These are phyloP conservation scores for Candida stauntonica DNA, from an alignment of 805 yeast genomes.

Conservation along the genomic window DNA sequence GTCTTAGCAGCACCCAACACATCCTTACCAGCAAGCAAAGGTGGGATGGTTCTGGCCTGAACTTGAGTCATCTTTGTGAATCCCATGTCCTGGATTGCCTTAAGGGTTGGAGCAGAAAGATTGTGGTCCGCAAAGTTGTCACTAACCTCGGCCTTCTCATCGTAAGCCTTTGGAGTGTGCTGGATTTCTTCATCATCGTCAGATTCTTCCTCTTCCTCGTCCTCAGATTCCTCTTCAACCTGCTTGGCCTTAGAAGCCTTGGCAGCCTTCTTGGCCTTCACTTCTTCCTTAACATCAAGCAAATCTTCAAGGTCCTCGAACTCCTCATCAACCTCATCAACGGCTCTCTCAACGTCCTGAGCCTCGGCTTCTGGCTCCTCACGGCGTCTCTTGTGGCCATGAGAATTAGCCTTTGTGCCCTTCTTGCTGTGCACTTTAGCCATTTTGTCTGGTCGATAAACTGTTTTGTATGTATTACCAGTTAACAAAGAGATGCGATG, in stretches of 20 bases:
- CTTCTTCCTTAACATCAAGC: slow-evolving; percentile 41
- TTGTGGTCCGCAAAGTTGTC: slow-evolving; percentile 46
- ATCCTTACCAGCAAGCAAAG: slow-evolving; percentile 92
- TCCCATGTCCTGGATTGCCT: slow-evolving; percentile 85
- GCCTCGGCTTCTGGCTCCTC: slow-evolving; percentile 28
- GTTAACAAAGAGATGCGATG: slow-evolving; percentile 1
- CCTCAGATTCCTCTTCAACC: slow-evolving; percentile 23
- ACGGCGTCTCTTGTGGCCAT: slow-evolving; percentile 27
- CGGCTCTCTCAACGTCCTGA: slow-evolving; percentile 37
- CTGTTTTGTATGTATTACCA: too few species aligned
- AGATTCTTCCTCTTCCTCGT: slow-evolving; percentile 13
- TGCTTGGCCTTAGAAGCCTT: slow-evolving; percentile 16
- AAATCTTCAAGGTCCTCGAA: slow-evolving; percentile 54
- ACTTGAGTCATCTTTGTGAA: slow-evolving; percentile 90
- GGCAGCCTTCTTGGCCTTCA: slow-evolving; percentile 10
- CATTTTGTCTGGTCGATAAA: slow-evolving; percentile 13
- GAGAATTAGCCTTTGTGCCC: slow-evolving; percentile 12
- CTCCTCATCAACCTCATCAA: slow-evolving; percentile 53
- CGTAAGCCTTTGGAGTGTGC: slow-evolving; percentile 8
- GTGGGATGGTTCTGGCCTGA: slow-evolving; percentile 95
- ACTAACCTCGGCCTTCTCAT: slow-evolving; percentile 18
- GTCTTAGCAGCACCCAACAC: slow-evolving; percentile 99
- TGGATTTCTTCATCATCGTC: slow-evolving; percentile 22
- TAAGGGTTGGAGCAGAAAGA: slow-evolving; percentile 75
- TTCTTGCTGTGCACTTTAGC: slow-evolving; percentile 15